Base-by-base conservation (phyloP, 2,329 filamentous ascomycete species). In the Exophiala mesophila region DNA sequence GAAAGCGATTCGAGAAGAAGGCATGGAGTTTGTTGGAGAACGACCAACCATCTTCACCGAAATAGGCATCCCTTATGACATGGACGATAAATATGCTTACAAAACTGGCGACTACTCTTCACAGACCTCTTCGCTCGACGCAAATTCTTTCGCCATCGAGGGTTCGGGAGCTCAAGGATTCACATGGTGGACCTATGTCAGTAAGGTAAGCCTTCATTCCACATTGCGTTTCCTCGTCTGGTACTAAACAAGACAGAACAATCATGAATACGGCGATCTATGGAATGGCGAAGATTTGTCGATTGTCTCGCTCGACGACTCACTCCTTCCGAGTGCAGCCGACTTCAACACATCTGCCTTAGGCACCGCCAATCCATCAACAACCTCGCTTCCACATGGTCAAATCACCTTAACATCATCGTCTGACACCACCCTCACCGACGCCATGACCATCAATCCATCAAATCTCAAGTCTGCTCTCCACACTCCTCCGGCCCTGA, bases 231-330 rank as follows among this genome's bases (percentile, higher is more conserved):
- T 16, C 3, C 30, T 23, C n/a, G 18, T 35, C 24, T 8, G 17
- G 5, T 5, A 50, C 17, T 36, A 10, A 17, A 20, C 9, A 15
- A 33, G 33, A 8, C 53, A 85, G 74, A 98, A 97, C 60, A 83
- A 83, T 49, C 92, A 98, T 60, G 73, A 83, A 58, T 83, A 86
- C 67, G 92, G 92, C 41, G 92, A 98, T 57, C 80, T 88, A 53
- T 98, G 92, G 92, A 98, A 98, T 55, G 92, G 92, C 34, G 92
- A 98, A 63, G 92, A 98, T 61, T 67, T 98, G 23, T 96, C 89
- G 4, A 92, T 98, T 41, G 84, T 81, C 60, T 96, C 88, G 0
- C 56, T 78, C 4, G 89, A 98, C 59, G 94, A 98, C 63, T 82
- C 80, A 21, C 67, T 74, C 36, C 63, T 72, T 69, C 15, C 57